Evolutionary conservation across 805 yeast genomes (phyloP).

Genomic region (Candida pseudofarinosa): DNA sequence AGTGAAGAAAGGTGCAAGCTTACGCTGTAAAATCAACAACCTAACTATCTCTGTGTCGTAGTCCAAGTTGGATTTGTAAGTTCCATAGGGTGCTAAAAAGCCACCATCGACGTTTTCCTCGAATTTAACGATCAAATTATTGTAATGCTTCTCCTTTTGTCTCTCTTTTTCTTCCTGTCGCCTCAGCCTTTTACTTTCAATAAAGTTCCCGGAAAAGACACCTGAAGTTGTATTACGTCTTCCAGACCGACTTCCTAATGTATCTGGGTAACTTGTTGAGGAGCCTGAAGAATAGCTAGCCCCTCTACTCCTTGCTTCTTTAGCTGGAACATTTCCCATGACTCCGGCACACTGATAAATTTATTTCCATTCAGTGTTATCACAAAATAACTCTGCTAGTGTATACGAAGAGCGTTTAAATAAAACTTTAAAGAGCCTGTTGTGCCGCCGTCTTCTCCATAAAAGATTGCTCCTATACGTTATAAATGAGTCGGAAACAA

Average conservation of each 20-base stretch:
- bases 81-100: constrained; percentile 85
- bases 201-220: constrained; percentile 9
- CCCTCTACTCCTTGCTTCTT: constrained; percentile 34
- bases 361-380: neutral
- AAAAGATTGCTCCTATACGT: neutral
- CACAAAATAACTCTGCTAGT: neutral
- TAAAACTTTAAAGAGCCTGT: neutral
- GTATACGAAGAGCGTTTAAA: no score
- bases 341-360: neutral
- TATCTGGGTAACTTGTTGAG: constrained; percentile 7
- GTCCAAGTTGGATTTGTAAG: constrained; percentile 72
- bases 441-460: neutral
- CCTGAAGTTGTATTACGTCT: constrained; percentile 20
- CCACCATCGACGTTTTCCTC: constrained; percentile 91
- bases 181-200: constrained; percentile 19
- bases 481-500: neutral
- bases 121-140: constrained; percentile 54
- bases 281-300: constrained; percentile 17
- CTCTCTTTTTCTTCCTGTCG: constrained; percentile 53
- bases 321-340: constrained; percentile 45
- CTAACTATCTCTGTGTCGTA: constrained; percentile 73
- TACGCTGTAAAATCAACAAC: constrained; percentile 61
- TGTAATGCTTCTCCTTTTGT: constrained; percentile 50
- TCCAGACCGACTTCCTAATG: constrained; percentile 5
- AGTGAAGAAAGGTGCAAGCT: constrained; percentile 83